These are phyloP conservation scores for Acmispon strigosus DNA, from an alignment of 306 rosid species.

Conservation along the genomic window DNA sequence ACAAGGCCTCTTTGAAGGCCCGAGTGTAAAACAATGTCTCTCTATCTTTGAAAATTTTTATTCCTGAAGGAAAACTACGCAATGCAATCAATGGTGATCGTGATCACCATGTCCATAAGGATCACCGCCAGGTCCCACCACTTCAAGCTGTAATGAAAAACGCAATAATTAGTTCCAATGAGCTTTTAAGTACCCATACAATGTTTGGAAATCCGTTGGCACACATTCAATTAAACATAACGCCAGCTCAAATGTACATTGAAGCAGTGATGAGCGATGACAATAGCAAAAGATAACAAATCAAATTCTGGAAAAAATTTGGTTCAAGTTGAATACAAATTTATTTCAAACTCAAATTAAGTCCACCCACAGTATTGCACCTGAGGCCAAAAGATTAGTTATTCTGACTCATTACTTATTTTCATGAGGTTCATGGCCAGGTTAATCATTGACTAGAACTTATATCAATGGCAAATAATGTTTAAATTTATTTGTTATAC, in stretches of 20 bases:
- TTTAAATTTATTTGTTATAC: background rate
- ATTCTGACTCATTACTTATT: background rate
- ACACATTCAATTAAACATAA: background rate
- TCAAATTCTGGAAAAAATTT: background rate
- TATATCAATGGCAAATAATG: background rate
- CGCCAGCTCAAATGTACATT: background rate
- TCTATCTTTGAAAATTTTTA: slow-evolving; percentile 34
- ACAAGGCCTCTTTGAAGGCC: slow-evolving; percentile 31
- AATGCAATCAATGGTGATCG: slow-evolving; percentile 48
- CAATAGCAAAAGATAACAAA: background rate
- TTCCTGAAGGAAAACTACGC: slow-evolving; percentile 37
- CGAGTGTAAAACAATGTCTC: slow-evolving; percentile 37
- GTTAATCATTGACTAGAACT: background rate
- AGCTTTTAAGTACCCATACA: background rate
- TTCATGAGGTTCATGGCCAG: background rate
- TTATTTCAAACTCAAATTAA: background rate
- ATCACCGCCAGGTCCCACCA: slow-evolving; percentile 91
- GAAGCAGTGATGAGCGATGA: background rate
- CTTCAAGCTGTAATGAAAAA: slow-evolving; percentile 64
- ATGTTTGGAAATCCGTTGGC: background rate
- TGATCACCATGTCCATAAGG: slow-evolving; percentile 73
- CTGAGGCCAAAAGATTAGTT: background rate
- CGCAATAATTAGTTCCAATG: slow-evolving; percentile 16
- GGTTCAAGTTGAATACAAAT: background rate
- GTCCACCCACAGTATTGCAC: background rate